These are phyloP conservation scores for Thelonectria rubi DNA, from an alignment of 2,329 filamentous ascomycete species.

Conservation along the genomic window DNA sequence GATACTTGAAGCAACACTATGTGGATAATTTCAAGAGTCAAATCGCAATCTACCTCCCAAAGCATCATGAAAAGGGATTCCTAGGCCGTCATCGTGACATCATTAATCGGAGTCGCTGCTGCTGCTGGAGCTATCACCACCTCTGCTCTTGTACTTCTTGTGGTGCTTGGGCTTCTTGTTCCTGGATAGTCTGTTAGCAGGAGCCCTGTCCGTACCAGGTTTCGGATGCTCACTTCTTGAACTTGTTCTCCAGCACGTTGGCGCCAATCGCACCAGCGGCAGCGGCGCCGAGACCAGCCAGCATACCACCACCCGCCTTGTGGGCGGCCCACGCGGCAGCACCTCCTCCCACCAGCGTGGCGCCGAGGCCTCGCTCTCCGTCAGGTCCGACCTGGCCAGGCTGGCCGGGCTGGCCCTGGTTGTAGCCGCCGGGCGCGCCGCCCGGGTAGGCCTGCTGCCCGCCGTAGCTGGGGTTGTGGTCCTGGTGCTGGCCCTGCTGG, in stretches of 20 bases:
- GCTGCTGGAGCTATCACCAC: constrained; percentile 34
- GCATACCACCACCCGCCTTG: constrained; percentile 60
- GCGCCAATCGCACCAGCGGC: constrained; percentile 65
- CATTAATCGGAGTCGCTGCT: constrained; percentile 44
- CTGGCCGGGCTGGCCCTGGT: constrained; percentile 32
- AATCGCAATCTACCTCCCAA: neutral
- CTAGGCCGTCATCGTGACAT: constrained; percentile 10
- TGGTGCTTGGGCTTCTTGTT: constrained; percentile 48
- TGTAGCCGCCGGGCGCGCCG: too few relatives aligned
- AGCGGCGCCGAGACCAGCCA: constrained; percentile 61
- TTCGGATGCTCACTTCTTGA: constrained; percentile 44
- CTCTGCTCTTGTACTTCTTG: constrained; percentile 40
- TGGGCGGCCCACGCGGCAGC: constrained; percentile 64
- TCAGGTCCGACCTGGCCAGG: constrained; percentile 46
- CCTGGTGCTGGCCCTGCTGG: constrained; percentile 40
- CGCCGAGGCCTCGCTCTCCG: constrained; percentile 64
- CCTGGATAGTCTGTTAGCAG: constrained; percentile 32
- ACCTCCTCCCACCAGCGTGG: constrained; percentile 61
- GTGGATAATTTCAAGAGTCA: neutral
- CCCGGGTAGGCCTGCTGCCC: constrained; percentile 34
- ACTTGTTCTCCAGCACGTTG: constrained; percentile 58
- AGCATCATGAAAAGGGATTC: neutral
- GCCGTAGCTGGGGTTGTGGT: constrained; percentile 27
- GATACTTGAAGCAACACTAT: neutral
- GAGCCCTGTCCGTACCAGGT: neutral